Evolutionary conservation across 2,329 filamentous ascomycete species (phyloP), one percentile per base, ranked within the genome.

Genomic region (Blastomyces parvus): DNA sequence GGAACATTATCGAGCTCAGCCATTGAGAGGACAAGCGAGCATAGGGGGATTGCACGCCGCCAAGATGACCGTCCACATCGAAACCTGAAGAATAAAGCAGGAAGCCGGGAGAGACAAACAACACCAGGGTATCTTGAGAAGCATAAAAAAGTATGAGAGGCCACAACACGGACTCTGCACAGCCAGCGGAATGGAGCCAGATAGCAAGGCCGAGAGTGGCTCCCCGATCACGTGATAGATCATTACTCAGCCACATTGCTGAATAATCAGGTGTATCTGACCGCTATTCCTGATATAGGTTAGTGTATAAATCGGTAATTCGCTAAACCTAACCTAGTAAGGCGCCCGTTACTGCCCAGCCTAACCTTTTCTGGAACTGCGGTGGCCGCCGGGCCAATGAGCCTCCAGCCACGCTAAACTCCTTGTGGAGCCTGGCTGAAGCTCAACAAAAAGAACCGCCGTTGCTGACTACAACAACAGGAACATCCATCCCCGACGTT

Each of bases 21-120:
- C 75, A 77, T 77, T 69, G 75, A 74, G 74, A 68, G 66, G 67
- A 72, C 69, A 74, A 73, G 74, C 73, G 72, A 69, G 67, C 63
- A 69, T 73, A 70, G 70, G 69, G 66, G 66, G 67, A 67, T 65
- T 63, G 68, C 62, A 67, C 67, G 62, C 69, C 66, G 63, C 65
- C 69, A 65, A 64, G 61, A 60, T 66, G 63, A 33, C 64, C 65
- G 69, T 69, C 69, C 66, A 67, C 72, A 73, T 74, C 66, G 68
- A 70, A 70, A 62, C 44, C 25, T 2, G 36, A 38, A 30, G 33
- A 46, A 55, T 25, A 27, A 52, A 53, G 59, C 50, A 53, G n/a
- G 13, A 53, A 27, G 13, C 62, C 36, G 38, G 17, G 27, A 44
- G 40, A 66, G 22, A 58, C n/a, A 63, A 46, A 22, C 7, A 36